A percentile compares a stretch with the other conserved stretches of the same genome.
Conservation (phyloP, 208 protist genomes). For the Acanthamoeba castellanii region DNA sequence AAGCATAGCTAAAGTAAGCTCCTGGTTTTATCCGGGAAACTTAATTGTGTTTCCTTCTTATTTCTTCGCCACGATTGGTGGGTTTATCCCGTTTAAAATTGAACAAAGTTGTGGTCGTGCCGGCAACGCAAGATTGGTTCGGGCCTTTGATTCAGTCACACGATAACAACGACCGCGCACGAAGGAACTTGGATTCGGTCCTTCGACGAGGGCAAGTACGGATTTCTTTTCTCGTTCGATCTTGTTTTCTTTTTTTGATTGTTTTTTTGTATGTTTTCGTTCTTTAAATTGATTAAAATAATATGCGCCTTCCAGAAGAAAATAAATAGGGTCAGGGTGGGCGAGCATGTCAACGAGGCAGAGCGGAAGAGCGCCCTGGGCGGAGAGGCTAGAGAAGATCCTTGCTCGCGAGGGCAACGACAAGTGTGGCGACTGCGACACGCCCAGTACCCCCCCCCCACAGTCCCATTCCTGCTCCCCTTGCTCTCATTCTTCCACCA, state of each 20-base stretch:
- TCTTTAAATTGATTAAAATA: not conserved
- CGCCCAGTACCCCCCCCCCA: not conserved
- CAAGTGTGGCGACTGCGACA: constrained; percentile 23
- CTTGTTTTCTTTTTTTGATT: no score
- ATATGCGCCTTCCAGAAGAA: not conserved
- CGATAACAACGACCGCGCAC: not conserved
- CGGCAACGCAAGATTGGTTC: no score
- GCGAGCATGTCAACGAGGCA: not conserved
- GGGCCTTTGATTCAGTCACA: not conserved
- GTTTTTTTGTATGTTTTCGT: not conserved
- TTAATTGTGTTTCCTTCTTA: no score
- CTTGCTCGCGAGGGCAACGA: constrained; percentile 3
- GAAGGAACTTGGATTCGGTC: no score
- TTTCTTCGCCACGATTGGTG: not conserved
- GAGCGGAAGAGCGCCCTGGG: not conserved
- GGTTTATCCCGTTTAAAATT: not conserved
- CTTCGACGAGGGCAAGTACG: no score
- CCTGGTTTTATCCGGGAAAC: no score
- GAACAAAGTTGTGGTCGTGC: no score
- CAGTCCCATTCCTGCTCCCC: not conserved
- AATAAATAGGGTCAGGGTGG: no score
- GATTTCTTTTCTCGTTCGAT: no score
- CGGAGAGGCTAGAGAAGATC: not conserved
- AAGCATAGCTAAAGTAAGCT: no score
- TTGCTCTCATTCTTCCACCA: not conserved